Evolutionary conservation across 768 basidiomycete genomes (phyloP).

Genomic region (Rhodosporidiobolus odoratus): DNA sequence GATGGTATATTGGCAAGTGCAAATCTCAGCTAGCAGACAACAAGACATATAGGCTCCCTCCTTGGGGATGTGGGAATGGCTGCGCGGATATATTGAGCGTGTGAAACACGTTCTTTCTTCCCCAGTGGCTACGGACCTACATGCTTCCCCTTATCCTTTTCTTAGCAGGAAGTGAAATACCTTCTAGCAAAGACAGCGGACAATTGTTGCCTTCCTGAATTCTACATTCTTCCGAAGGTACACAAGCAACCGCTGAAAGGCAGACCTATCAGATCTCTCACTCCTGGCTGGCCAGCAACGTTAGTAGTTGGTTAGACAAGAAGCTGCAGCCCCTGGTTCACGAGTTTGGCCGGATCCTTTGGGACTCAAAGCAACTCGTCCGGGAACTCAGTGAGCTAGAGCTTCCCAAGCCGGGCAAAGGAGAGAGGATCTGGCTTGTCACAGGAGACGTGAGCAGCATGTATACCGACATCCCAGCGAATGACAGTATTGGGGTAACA

Average conservation of each 20-base stretch:
- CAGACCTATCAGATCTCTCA: neutral
- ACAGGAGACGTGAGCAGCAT: neutral
- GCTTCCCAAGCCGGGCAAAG: neutral
- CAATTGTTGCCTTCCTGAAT: conserved; percentile 1
- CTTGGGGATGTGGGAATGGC: neutral
- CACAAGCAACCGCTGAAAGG: neutral
- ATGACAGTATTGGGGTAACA: neutral
- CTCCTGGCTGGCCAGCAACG: neutral
- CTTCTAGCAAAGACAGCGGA: neutral
- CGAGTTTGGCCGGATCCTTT: neutral
- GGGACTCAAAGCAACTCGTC: neutral
- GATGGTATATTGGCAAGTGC: neutral
- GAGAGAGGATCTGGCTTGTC: neutral
- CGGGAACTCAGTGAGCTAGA: neutral
- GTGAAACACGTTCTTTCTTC: neutral
- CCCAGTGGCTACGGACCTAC: neutral
- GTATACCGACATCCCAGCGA: neutral
- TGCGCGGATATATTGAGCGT: neutral
- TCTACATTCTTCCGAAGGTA: neutral
- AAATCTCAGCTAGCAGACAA: neutral
- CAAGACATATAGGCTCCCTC: neutral
- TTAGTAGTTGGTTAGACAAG: neutral
- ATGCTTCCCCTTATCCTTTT: neutral
- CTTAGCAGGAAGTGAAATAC: neutral
- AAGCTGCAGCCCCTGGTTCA: neutral